Conservation (phyloP, 345 rosid genomes). For the Arabidopsis suecica region DNA sequence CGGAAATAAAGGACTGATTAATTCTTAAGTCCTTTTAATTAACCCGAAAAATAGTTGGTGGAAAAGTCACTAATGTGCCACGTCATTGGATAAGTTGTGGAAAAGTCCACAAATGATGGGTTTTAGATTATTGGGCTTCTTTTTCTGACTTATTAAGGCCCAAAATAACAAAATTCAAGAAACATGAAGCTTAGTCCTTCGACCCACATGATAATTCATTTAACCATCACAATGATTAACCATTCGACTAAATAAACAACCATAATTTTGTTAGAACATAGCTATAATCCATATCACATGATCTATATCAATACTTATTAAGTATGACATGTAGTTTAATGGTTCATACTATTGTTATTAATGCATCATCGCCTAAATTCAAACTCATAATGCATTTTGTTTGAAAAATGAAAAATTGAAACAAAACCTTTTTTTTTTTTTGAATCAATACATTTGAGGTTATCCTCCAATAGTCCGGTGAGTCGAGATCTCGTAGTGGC, state of each 20-base stretch:
- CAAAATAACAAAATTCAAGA: neutral
- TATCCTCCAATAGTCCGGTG: too few species aligned
- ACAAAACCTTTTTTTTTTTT: too few species aligned
- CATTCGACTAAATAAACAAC: neutral
- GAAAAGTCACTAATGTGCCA: constrained; percentile 38
- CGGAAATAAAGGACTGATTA: neutral
- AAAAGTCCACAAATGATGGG: neutral
- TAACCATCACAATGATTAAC: too few species aligned
- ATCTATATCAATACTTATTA: too few species aligned
- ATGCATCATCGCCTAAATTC: too few species aligned
- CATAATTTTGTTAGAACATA: neutral
- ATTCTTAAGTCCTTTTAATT: neutral
- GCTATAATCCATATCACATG: neutral
- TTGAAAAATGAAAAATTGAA: too few species aligned
- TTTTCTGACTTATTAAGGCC: neutral
- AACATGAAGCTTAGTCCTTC: neutral
- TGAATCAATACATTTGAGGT: too few species aligned
- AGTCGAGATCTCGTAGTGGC: neutral
- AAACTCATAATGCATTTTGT: too few species aligned
- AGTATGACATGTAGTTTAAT: too few species aligned
- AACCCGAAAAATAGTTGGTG: constrained; percentile 20
- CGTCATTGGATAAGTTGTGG: constrained; percentile 16
- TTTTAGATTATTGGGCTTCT: neutral
- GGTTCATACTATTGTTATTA: too few species aligned
- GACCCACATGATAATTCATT: neutral